phyloP scores from a whole-genome alignment of 2,329 filamentous ascomycete genomes.

The Xylariaceae sp. region DNA sequence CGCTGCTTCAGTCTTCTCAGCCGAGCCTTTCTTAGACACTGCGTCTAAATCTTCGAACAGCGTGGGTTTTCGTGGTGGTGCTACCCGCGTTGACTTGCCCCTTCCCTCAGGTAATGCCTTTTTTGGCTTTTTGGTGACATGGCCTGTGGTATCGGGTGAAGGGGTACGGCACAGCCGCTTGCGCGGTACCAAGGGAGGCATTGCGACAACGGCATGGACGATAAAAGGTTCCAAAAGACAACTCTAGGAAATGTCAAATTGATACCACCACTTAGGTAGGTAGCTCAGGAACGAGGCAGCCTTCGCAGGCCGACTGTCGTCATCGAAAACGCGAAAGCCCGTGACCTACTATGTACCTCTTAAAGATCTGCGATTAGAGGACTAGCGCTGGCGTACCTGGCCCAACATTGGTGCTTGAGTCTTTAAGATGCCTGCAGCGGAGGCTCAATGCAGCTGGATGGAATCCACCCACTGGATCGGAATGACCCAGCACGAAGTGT shows the following conservation, averaged over 20 bases:
- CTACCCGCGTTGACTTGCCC: conserved; percentile 17
- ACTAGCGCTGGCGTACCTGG: conserved; percentile 1
- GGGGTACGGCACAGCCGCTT: conserved; percentile 56
- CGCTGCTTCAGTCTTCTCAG: conserved; percentile 37
- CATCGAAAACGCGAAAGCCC: conserved; percentile 28
- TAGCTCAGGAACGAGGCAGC: background rate
- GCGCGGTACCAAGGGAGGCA: conserved; percentile 65
- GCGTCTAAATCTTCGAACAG: conserved; percentile 60
- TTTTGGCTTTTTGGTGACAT: too few species aligned
- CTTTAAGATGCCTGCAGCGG: too few species aligned
- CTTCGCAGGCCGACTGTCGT: conserved; percentile 12
- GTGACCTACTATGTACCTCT: too few species aligned
- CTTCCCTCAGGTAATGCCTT: conserved; percentile 26
- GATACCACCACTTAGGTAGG: too few species aligned
- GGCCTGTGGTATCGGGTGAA: conserved; percentile 22
- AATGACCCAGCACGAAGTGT: background rate
- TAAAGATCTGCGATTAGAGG: conserved; percentile 3
- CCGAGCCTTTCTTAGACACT: conserved; percentile 38
- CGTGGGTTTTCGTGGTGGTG: conserved; percentile 47
- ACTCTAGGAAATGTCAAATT: too few species aligned
- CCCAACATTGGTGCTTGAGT: too few species aligned
- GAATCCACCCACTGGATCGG: too few species aligned
- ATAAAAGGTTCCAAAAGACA: too few species aligned
- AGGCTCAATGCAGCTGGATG: conserved; percentile 1
- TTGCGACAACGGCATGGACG: conserved; percentile 3